phyloP scores from a whole-genome alignment of 345 rosid species.

The Acer yangbiense region DNA sequence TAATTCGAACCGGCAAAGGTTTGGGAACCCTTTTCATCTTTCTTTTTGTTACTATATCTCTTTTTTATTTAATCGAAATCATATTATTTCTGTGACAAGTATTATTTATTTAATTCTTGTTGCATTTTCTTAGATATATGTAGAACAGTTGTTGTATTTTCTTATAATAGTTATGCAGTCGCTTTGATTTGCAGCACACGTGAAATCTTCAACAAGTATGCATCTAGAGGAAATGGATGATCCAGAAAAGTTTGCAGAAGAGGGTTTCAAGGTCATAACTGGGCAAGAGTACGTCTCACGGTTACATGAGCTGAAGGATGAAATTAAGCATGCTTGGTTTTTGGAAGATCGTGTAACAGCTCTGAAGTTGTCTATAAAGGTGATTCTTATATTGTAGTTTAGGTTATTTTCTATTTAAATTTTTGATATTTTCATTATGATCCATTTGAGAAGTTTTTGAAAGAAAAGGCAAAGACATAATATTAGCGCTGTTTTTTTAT shows the following conservation, averaged over 20 bases:
- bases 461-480: constrained; percentile 7
- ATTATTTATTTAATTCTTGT: neutral
- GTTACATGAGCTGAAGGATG: constrained; percentile 75
- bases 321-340: constrained; percentile 69
- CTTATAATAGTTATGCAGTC: constrained; percentile 21
- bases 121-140: neutral
- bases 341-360: constrained; percentile 80
- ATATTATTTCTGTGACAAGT: neutral
- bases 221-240: constrained; percentile 61
- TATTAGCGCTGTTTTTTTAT: neutral
- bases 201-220: constrained; percentile 45
- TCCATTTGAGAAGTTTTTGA: neutral
- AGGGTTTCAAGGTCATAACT: constrained; percentile 49
- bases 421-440: neutral
- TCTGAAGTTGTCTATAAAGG: constrained; percentile 83
- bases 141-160: constrained; percentile 17
- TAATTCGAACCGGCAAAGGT: constrained; percentile 68
- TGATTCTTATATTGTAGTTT: constrained; percentile 19
- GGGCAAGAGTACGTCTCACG: constrained; percentile 76
- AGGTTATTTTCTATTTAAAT: neutral
- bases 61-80: neutral
- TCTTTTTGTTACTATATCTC: neutral
- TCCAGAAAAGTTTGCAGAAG: constrained; percentile 52
- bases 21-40: constrained; percentile 15
- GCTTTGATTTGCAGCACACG: constrained; percentile 39